Base-by-base conservation (phyloP, 129 eudicot species). In the Flaveria linearis region DNA sequence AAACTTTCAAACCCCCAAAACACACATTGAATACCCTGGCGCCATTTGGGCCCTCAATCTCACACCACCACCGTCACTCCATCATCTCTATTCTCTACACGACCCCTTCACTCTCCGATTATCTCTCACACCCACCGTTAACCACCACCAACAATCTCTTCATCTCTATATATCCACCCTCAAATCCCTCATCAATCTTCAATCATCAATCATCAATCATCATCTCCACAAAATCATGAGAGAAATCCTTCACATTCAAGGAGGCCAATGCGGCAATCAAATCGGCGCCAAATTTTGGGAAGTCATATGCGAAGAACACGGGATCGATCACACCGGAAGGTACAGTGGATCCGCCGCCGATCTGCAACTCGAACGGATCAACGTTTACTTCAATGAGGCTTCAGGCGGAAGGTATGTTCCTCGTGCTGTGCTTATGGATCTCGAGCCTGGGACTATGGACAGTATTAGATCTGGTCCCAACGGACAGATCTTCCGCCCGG, bases 261-360 rank as follows among this genome's bases (percentile, higher is more conserved):
- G 91, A 39, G 98, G 98, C n/a, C 96, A 92, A 85, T 90, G 98
- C 80, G 96, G 98, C 10, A 92, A 92, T 82, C 96, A 92, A 71
- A 90, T 90, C 79, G 98, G 98, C 9, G 79, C 97, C 43, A 91
- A 91, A 49, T 91, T 91, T 80, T 91, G 97, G 97, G 97, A 91
- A 63, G 97, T 89, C 1, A 86, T 89, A 39, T 92, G 96, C 56
- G 89, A 86, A 45, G 96, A 92, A 78, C 98, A 89, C 77, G 94
- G 94, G 43, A 83, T 92, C 15, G 93, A 92, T 57, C 86, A 85
- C 3, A 83, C 88, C 15, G 98, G 98, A 5, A 79, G 80, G 15
- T 85, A 77, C 85, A 88, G 80, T 4, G 92, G 84, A 15, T 33
- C 87, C 55, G 30, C 82, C 3, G 84, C 85, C 8, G 88, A 86